Percentiles rank a stretch among this genome's conserved stretches.
These are phyloP conservation scores for Epichloe coenophiala DNA, from an alignment of 2,329 filamentous ascomycete species.

Conservation along the genomic window DNA sequence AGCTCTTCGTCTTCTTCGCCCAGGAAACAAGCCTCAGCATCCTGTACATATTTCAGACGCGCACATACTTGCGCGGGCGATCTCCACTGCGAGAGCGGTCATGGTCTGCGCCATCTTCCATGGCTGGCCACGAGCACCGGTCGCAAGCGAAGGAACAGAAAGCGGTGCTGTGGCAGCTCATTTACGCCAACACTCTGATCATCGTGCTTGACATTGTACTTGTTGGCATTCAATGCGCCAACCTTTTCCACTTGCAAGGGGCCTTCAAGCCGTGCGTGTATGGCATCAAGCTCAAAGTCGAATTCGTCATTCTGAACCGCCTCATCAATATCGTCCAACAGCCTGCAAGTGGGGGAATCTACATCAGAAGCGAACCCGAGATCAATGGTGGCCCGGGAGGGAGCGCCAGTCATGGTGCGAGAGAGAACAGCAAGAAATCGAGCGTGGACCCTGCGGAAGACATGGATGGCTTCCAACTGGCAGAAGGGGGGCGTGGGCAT, in stretches of 20 bases:
- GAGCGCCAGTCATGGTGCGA: background rate
- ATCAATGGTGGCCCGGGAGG: background rate
- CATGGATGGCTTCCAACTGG: background rate
- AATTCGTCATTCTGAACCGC: slow-evolving; percentile 26
- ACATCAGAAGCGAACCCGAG: background rate
- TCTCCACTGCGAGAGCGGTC: slow-evolving; percentile 5
- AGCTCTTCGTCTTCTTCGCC: slow-evolving; percentile 38
- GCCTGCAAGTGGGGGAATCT: background rate
- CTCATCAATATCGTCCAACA: slow-evolving; percentile 17
- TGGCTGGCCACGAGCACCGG: slow-evolving; percentile 14
- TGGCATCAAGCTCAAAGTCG: slow-evolving; percentile 26
- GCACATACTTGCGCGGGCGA: slow-evolving; percentile 6
- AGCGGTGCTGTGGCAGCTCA: slow-evolving; percentile 22
- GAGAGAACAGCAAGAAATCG: background rate
- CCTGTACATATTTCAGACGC: slow-evolving; percentile 28
- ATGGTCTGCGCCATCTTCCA: slow-evolving; percentile 30
- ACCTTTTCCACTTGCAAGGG: slow-evolving; percentile 23
- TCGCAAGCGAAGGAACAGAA: slow-evolving; percentile 10
- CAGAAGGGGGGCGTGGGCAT: background rate
- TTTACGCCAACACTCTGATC: slow-evolving; percentile 32
- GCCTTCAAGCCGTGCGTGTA: slow-evolving; percentile 25
- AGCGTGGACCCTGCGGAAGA: background rate
- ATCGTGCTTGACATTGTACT: slow-evolving; percentile 31
- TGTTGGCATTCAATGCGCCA: slow-evolving; percentile 22
- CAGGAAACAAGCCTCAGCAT: slow-evolving; percentile 38